Evolutionary conservation across 768 basidiomycete species (phyloP).

Genomic region (Mrakia blollopis): DNA sequence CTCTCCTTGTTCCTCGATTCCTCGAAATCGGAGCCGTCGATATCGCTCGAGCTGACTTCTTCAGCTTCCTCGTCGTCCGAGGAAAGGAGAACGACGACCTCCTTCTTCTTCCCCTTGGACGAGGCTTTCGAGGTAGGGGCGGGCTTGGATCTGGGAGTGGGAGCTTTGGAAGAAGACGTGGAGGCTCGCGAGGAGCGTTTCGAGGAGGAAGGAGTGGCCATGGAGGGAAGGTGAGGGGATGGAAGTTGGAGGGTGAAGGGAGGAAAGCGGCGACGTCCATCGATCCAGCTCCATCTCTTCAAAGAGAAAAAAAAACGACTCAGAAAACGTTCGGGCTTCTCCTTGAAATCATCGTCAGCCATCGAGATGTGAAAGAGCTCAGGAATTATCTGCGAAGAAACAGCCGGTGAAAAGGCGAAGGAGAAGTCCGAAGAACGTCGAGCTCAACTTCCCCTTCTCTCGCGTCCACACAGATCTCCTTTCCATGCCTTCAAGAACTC

Average conservation of each 20-base stretch:
- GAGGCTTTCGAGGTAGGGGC: neutral
- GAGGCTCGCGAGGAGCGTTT: slow-evolving; percentile 12
- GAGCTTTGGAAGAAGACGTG: neutral
- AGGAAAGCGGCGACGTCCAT: neutral
- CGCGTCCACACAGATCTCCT: too few species aligned
- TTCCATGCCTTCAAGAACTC: too few species aligned
- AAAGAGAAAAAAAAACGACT: too few species aligned
- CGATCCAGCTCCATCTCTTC: too few species aligned
- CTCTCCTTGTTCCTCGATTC: neutral
- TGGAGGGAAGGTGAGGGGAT: neutral
- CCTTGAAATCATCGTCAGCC: too few species aligned
- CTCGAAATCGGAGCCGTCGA: slow-evolving; percentile 23
- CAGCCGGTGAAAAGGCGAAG: too few species aligned
- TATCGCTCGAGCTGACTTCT: slow-evolving; percentile 1
- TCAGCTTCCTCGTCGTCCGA: neutral
- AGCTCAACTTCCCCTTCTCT: too few species aligned
- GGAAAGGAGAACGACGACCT: neutral
- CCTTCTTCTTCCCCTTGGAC: too few species aligned
- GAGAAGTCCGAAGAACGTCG: too few species aligned
- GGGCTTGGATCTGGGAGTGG: neutral
- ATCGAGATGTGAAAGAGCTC: too few species aligned
- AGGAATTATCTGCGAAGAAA: too few species aligned
- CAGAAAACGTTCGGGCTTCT: too few species aligned
- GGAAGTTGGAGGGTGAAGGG: neutral
- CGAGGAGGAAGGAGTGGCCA: neutral